Percentiles rank a stretch among this genome's conserved stretches.
Evolutionary conservation across 169 alveolate species (phyloP).

Genomic region (Cryptosporidium xiaoi): DNA sequence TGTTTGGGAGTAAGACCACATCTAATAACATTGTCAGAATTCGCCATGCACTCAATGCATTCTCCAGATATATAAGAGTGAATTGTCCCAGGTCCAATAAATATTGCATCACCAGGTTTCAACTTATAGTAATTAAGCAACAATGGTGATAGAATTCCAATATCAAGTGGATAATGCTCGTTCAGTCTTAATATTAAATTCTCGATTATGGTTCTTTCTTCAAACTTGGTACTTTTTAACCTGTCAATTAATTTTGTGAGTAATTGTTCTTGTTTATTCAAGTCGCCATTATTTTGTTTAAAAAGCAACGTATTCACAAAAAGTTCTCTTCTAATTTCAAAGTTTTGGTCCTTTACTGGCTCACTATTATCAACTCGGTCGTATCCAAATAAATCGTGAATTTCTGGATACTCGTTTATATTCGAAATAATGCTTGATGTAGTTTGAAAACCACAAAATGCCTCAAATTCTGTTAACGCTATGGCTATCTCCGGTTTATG

Average conservation of each 20-base stretch:
- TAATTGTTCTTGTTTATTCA: constrained; percentile 1
- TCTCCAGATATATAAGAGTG: constrained; percentile 94
- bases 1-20: constrained; percentile 96
- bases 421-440: constrained; percentile 69
- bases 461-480: constrained; percentile 88
- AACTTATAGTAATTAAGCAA: constrained; percentile 88
- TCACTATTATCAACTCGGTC: background rate
- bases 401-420: constrained; percentile 66
- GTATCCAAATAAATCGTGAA: constrained; percentile 33
- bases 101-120: constrained; percentile 90
- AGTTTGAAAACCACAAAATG: constrained; percentile 86
- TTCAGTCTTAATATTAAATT: constrained; percentile 74
- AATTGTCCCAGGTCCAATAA: constrained; percentile 91
- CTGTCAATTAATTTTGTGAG: constrained; percentile 32
- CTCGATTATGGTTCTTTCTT: constrained; percentile 28
- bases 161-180: constrained; percentile 85
- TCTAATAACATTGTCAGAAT: constrained; percentile 95
- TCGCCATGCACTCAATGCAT: constrained; percentile 94
- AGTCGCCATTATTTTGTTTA: background rate
- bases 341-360: constrained; percentile 6
- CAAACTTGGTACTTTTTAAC: background rate
- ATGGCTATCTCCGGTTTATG: constrained; percentile 94
- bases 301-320: constrained; percentile 55
- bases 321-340: constrained; percentile 43
- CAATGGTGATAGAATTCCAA: constrained; percentile 88